Conservation (phyloP, 352 stramenopile species). For the Phytophthora cryptogea region DNA sequence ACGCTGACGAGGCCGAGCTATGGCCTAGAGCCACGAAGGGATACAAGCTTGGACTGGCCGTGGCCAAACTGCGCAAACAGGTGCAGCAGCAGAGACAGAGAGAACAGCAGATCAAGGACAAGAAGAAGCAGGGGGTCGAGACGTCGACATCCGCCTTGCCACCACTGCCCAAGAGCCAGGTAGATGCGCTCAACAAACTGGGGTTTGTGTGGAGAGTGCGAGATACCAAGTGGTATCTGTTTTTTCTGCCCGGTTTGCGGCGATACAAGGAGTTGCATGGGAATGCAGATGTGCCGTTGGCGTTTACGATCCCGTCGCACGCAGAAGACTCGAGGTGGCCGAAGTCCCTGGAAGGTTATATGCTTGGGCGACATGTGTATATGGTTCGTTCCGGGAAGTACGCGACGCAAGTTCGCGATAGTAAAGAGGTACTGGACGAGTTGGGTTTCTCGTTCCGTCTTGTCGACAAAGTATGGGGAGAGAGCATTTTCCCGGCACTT, state of each 20-base stretch:
- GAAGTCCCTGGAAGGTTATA: slow-evolving; percentile 49
- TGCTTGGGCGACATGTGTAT: slow-evolving; percentile 66
- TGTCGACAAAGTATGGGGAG: slow-evolving; percentile 58
- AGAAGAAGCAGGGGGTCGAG: slow-evolving; percentile 9
- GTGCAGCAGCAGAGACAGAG: slow-evolving; percentile 33
- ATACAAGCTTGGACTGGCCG: slow-evolving; percentile 84
- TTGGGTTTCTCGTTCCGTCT: slow-evolving; percentile 72
- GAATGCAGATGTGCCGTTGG: slow-evolving; percentile 60
- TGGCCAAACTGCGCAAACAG: slow-evolving; percentile 88
- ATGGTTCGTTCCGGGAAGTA: slow-evolving; percentile 73
- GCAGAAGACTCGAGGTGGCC: slow-evolving; percentile 52
- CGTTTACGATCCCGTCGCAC: slow-evolving; percentile 58
- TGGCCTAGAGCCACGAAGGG: slow-evolving; percentile 88
- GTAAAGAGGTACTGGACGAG: slow-evolving; percentile 43
- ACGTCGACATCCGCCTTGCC: slow-evolving; percentile 10
- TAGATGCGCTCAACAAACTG: slow-evolving; percentile 82
- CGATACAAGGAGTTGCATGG: slow-evolving; percentile 64
- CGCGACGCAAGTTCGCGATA: slow-evolving; percentile 44
- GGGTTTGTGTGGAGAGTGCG: slow-evolving; percentile 92
- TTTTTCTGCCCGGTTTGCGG: slow-evolving; percentile 66
- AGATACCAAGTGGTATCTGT: slow-evolving; percentile 73
- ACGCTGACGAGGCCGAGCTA: slow-evolving; percentile 11
- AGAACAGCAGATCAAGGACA: slow-evolving; percentile 22
- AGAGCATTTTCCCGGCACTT: slow-evolving; percentile 81
- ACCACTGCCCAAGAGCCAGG: slow-evolving; percentile 57